These are phyloP conservation scores for Rhypophila decipiens DNA, from an alignment of 495 filamentous ascomycete species.

Conservation along the genomic window DNA sequence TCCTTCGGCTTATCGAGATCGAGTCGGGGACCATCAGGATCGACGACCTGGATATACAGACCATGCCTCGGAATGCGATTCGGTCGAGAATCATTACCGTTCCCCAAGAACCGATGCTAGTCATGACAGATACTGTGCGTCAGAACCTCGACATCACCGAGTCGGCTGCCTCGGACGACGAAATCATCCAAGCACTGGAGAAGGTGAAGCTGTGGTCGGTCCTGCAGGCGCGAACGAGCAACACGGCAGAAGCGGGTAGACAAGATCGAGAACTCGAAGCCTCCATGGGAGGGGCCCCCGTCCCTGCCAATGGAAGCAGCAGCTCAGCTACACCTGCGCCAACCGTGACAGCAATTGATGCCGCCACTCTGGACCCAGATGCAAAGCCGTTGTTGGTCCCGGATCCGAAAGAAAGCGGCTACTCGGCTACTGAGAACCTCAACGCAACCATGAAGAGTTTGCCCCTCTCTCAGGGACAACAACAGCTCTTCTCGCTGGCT, in stretches of 20 bases:
- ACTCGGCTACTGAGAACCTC: not conserved
- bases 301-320: conserved; percentile 1
- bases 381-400: not conserved
- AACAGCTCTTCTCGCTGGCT: conserved; percentile 55
- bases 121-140: conserved; percentile 18
- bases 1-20: conserved; percentile 87
- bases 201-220: conserved; percentile 8
- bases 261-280: conserved; percentile 6
- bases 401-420: not conserved
- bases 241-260: conserved; percentile 1
- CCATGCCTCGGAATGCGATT: conserved; percentile 4
- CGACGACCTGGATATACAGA: conserved; percentile 7
- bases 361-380: not conserved
- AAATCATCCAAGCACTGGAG: conserved; percentile 10
- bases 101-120: conserved; percentile 52
- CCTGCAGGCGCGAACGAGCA: conserved; percentile 3
- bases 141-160: conserved; percentile 7
- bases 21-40: conserved; percentile 47
- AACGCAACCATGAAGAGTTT: conserved; percentile 1
- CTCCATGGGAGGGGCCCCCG: conserved; percentile 3
- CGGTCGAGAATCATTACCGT: conserved; percentile 9
- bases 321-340: not conserved
- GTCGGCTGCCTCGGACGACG: conserved; percentile 8
- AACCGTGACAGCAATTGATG: not conserved
- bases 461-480: conserved; percentile 47